Evolutionary conservation across 2,329 filamentous ascomycete genomes (phyloP).

Genomic region (Pleomassaria siparia): DNA sequence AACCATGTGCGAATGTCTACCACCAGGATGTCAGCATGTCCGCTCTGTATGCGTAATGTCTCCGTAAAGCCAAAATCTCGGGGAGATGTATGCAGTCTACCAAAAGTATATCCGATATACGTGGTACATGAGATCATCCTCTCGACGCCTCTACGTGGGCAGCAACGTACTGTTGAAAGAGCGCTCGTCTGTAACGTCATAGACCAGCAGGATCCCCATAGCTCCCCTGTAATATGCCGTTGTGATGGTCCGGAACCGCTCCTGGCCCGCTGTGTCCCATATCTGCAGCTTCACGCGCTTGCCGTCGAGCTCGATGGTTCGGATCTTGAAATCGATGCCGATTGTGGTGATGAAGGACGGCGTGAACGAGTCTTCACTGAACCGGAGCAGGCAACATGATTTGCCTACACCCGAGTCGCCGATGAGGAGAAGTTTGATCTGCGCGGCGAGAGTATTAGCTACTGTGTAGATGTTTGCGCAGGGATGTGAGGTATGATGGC

Average conservation of each 20-base stretch:
- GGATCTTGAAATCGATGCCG: conserved; percentile 99
- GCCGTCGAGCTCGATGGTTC: conserved; percentile 97
- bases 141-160: not conserved
- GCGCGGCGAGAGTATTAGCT: conserved; percentile 11
- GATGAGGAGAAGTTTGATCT: conserved; percentile 97
- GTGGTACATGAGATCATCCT: not conserved
- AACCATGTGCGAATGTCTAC: conserved; percentile 99
- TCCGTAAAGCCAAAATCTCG: not conserved
- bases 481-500: conserved; percentile 6
- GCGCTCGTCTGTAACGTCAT: conserved; percentile 96
- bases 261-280: conserved; percentile 98
- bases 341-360: conserved; percentile 99
- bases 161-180: conserved; percentile 82
- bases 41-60: conserved; percentile 7
- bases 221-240: conserved; percentile 98
- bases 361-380: conserved; percentile 97
- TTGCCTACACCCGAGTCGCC: conserved; percentile 96
- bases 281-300: conserved; percentile 99
- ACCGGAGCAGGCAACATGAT: conserved; percentile 93
- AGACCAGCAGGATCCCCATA: conserved; percentile 96
- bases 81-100: not conserved
- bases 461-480: conserved; percentile 16
- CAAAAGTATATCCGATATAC: not conserved
- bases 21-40: conserved; percentile 15
- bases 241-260: conserved; percentile 97